Evolutionary conservation across 768 basidiomycete species (phyloP).

Genomic region (Amanita phalloides): DNA sequence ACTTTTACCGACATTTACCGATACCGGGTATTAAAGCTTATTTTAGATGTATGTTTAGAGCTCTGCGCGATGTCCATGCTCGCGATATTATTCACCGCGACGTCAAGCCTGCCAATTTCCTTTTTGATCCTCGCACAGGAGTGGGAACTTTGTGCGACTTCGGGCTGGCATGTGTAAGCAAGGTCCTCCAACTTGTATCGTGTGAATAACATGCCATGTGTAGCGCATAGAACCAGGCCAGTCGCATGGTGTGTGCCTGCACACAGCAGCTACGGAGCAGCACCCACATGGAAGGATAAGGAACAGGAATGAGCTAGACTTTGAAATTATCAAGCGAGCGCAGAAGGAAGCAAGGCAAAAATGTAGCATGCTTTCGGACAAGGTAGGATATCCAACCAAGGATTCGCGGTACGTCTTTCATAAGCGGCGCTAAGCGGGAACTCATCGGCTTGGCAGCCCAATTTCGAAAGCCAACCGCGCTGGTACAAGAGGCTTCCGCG

Average conservation of each 20-base stretch:
- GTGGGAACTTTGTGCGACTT: conserved; percentile 89
- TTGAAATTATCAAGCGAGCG: conserved; percentile 38
- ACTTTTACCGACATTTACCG: conserved; percentile 69
- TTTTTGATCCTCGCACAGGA: conserved; percentile 79
- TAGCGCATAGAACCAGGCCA: conserved; percentile 48
- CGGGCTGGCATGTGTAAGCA: conserved; percentile 82
- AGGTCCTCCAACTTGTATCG: neutral
- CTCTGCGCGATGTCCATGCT: conserved; percentile 78
- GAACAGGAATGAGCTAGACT: conserved; percentile 31
- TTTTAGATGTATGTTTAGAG: conserved; percentile 85
- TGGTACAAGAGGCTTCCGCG: conserved; percentile 93
- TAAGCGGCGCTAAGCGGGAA: neutral
- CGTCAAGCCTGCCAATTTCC: conserved; percentile 96
- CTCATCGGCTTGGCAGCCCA: conserved; percentile 34
- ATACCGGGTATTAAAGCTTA: conserved; percentile 75
- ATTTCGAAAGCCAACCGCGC: conserved; percentile 90
- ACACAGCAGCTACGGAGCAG: conserved; percentile 51
- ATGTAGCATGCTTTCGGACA: conserved; percentile 44
- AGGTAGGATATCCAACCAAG: conserved; percentile 69
- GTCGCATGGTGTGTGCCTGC: conserved; percentile 56
- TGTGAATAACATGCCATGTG: neutral
- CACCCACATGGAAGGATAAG: conserved; percentile 61
- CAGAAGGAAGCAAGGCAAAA: conserved; percentile 53
- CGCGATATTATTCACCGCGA: conserved; percentile 90
- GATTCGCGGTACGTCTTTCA: conserved; percentile 46